These are phyloP conservation scores for Sporothrix curviconia DNA, from an alignment of 2,329 filamentous ascomycete genomes.

Conservation along the genomic window DNA sequence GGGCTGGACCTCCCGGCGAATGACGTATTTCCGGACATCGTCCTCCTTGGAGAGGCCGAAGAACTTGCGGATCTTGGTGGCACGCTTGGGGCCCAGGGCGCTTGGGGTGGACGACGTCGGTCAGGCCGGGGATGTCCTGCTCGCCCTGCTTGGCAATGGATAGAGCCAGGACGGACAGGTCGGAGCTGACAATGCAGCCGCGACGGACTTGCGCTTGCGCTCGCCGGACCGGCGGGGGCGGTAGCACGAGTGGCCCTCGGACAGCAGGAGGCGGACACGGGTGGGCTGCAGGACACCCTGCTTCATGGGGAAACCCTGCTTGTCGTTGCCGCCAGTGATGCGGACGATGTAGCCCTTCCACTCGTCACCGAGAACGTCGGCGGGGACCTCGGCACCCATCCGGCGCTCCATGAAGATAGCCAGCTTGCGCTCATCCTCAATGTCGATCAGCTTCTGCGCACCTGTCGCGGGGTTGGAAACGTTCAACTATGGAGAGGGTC, in stretches of 20 bases:
- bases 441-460: conserved; percentile 98
- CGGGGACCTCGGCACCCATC: conserved; percentile 88
- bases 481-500: conserved; percentile 44
- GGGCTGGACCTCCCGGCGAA: conserved; percentile 94
- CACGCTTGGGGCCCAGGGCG: conserved; percentile 98
- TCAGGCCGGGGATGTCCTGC: conserved; percentile 85
- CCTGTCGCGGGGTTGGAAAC: conserved; percentile 93
- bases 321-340: conserved; percentile 99
- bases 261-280: conserved; percentile 94
- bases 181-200: conserved; percentile 96
- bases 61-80: conserved; percentile 99
- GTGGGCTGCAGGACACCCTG: conserved; percentile 99
- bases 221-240: conserved; percentile 94
- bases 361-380: conserved; percentile 94
- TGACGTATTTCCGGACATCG: conserved; percentile 99
- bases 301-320: conserved; percentile 99
- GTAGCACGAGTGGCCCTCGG: conserved; percentile 98
- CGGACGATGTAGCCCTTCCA: conserved; percentile 99
- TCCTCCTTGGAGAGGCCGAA: conserved; percentile 99
- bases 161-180: conserved; percentile 91
- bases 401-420: conserved; percentile 44
- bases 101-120: conserved; percentile 98
- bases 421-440: conserved; percentile 99
- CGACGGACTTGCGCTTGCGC: conserved; percentile 99
- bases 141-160: conserved; percentile 98